Base-by-base conservation (phyloP, 257 asterid species). In the Solanum sitiens region DNA sequence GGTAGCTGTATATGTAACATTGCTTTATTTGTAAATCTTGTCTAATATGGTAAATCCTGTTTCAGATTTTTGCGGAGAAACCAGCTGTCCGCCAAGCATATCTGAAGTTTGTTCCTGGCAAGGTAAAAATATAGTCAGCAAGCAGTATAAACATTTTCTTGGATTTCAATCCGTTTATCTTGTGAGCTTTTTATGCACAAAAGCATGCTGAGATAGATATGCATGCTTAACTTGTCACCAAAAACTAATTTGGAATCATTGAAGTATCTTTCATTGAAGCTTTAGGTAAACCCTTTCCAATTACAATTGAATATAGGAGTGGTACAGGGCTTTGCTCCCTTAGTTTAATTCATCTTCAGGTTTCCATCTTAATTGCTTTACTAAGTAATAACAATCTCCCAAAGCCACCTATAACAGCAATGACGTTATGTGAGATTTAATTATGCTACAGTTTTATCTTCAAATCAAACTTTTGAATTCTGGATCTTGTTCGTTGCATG, bases 41-140 rank as follows among this genome's bases (percentile, higher is more conserved):
- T 72, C 82, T 87, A 50, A 47, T 71, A 25, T 35, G 71, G 86
- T 86, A 33, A 75, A 59, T 67, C 47, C 32, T 40, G 79, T 87
- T 63, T 44, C 96, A 97, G 99, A 97, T 97, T 89, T 97, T 97
- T 90, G 98, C 99, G 37, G 99, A 97, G 93, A 97, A 96, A 93
- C 99, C 99, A 79, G 98, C 98, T 35, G 99, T 97, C 88, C 98
- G 99, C 82, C 95, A 95, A 93, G 99, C 99, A 88, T 97, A 95
- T 93, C 87, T 97, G 91, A 95, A 83, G 35, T 95, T 95, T 90
- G 98, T 97, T 86, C 99, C 99, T 9, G 89, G 85, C 89, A 97
- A 95, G 99, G 99, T 97, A 89, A 88, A 65, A 75, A 8, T 71
- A 86, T 45, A 8, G 59, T 86, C 79, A 83, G 76, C 45, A 47